A percentile compares a stretch with the other conserved stretches of the same genome.
These are phyloP conservation scores for Omphalea diandra DNA, from an alignment of 441 rosid genomes.

Conservation along the genomic window DNA sequence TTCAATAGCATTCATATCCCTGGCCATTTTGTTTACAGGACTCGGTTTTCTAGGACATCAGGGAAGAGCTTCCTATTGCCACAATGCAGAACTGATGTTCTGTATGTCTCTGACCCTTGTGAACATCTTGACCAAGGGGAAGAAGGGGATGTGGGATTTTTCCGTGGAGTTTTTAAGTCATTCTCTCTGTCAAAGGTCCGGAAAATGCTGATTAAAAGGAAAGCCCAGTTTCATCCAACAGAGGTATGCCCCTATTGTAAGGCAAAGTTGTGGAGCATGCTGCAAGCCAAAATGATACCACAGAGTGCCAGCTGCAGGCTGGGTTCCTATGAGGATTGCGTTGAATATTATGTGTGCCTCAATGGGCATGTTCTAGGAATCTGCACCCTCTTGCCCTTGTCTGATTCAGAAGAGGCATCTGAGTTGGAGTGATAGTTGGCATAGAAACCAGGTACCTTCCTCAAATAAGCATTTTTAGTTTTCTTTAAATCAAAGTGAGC, in stretches of 20 bases:
- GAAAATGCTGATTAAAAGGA: constrained; percentile 65
- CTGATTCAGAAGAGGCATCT: constrained; percentile 85
- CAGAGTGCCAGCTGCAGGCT: constrained; percentile 90
- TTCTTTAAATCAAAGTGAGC: neutral
- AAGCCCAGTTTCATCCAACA: constrained; percentile 72
- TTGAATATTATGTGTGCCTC: constrained; percentile 91
- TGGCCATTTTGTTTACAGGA: constrained; percentile 88
- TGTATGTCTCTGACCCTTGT: constrained; percentile 97
- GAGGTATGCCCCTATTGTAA: constrained; percentile 94
- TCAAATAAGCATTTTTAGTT: neutral
- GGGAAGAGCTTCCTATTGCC: constrained; percentile 95
- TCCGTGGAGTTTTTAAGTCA: constrained; percentile 92
- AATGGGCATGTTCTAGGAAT: constrained; percentile 93
- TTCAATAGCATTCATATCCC: constrained; percentile 70
- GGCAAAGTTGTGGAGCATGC: constrained; percentile 95
- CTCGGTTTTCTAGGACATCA: constrained; percentile 91
- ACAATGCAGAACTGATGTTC: constrained; percentile 79
- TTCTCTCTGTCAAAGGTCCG: constrained; percentile 74
- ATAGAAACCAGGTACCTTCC: constrained; percentile 31
- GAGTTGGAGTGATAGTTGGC: constrained; percentile 50
- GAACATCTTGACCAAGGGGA: constrained; percentile 98
- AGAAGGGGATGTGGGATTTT: constrained; percentile 93
- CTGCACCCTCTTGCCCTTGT: constrained; percentile 86
- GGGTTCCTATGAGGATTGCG: constrained; percentile 87
- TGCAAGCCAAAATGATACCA: constrained; percentile 91